phyloP scores from a whole-genome alignment of 1,284 basidiomycete genomes.

The Laetiporus sulphureus region DNA sequence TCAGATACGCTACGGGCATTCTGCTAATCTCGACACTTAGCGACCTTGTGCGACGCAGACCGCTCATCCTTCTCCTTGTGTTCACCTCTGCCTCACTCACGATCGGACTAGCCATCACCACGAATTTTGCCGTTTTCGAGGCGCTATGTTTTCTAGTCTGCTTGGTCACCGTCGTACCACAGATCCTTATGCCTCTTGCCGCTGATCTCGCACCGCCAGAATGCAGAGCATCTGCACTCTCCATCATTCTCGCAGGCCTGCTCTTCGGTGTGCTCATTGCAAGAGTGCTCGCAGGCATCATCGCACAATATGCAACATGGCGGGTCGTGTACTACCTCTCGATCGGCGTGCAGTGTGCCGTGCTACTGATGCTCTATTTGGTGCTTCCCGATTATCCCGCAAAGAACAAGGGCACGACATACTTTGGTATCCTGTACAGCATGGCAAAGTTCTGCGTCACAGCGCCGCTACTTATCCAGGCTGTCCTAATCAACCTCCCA shows the following conservation, averaged over 20 bases:
- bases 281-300: slow-evolving; percentile 40
- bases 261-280: slow-evolving; percentile 44
- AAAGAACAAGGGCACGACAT: slow-evolving; percentile 35
- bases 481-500: slow-evolving; percentile 34
- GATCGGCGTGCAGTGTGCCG: slow-evolving; percentile 32
- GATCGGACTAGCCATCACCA: slow-evolving; percentile 41
- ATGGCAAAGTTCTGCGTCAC: slow-evolving; percentile 42
- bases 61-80: slow-evolving; percentile 37
- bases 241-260: slow-evolving; percentile 43
- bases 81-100: slow-evolving; percentile 32
- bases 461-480: slow-evolving; percentile 46
- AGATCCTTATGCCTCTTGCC: slow-evolving; percentile 44
- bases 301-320: slow-evolving; percentile 40
- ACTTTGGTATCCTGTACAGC: slow-evolving; percentile 37
- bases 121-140: slow-evolving; percentile 36
- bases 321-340: slow-evolving; percentile 42
- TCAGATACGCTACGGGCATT: slow-evolving; percentile 40
- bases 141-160: slow-evolving; percentile 43
- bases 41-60: slow-evolving; percentile 44
- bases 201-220: slow-evolving; percentile 47
- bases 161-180: slow-evolving; percentile 35
- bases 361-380: slow-evolving; percentile 33
- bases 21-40: slow-evolving; percentile 46
- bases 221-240: slow-evolving; percentile 40
- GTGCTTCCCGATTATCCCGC: slow-evolving; percentile 46